Percentiles rank a stretch among this genome's conserved stretches.
Evolutionary conservation across 345 rosid species (phyloP).

Genomic region (Dipteronia dyeriana): DNA sequence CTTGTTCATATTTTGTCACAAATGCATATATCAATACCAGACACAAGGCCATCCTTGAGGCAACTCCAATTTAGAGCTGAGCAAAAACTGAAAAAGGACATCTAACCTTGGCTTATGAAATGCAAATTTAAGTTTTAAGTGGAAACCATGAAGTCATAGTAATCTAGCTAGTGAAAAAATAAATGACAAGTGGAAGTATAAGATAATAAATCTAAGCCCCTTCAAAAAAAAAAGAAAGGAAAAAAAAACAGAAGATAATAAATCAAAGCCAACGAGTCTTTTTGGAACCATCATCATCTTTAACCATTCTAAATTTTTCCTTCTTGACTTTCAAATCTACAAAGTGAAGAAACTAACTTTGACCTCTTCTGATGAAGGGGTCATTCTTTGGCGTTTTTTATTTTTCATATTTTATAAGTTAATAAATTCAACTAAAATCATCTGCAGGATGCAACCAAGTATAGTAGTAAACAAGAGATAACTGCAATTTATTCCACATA

Average conservation of each 20-base stretch:
- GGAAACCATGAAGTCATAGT: not conserved
- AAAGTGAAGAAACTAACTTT: not conserved
- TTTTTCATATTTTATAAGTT: not conserved
- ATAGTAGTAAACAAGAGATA: not conserved
- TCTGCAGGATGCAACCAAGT: not conserved
- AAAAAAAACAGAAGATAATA: too few relatives aligned
- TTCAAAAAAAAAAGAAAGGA: too few relatives aligned
- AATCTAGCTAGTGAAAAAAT: not conserved
- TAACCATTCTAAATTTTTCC: not conserved
- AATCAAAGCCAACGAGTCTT: not conserved
- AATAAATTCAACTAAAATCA: not conserved
- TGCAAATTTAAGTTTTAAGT: not conserved
- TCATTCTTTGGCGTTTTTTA: not conserved
- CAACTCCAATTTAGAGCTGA: not conserved
- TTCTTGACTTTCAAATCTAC: not conserved
- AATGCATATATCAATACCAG: not conserved
- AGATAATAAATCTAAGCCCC: not conserved
- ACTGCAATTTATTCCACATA: not conserved
- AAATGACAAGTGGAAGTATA: not conserved
- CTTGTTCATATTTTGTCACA: not conserved
- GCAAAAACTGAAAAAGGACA: not conserved
- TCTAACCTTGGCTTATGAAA: not conserved
- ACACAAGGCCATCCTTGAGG: not conserved
- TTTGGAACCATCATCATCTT: not conserved
- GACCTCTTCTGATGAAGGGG: too few relatives aligned